phyloP scores from a whole-genome alignment of 2,329 filamentous ascomycete genomes.

The Bipolaris cookei region DNA sequence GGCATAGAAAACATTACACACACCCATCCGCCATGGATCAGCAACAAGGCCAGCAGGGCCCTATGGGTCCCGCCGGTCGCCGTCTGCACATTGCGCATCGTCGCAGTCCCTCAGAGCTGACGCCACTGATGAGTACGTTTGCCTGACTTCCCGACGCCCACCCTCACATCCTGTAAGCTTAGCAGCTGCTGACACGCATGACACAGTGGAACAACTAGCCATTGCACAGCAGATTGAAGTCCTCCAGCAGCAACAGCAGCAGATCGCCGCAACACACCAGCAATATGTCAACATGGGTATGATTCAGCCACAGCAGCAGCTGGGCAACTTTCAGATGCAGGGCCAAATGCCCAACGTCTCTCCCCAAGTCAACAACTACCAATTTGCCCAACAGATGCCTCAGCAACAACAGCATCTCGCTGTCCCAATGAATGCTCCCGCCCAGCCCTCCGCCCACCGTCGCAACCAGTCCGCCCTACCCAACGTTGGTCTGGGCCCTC shows the following conservation, averaged over 20 bases:
- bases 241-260: constrained; percentile 96
- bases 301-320: constrained; percentile 81
- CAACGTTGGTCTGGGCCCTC: constrained; percentile 87
- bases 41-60: constrained; percentile 61
- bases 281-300: constrained; percentile 98
- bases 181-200: constrained; percentile 31
- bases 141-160: constrained; percentile 9
- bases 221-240: constrained; percentile 98
- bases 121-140: constrained; percentile 95
- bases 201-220: constrained; percentile 90
- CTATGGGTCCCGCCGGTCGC: constrained; percentile 77
- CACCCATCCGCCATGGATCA: constrained; percentile 52
- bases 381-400: constrained; percentile 75
- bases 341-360: constrained; percentile 78
- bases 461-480: constrained; percentile 97
- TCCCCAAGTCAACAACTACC: constrained; percentile 78
- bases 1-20: constrained; percentile 32
- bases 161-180: not conserved
- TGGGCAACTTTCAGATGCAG: constrained; percentile 67
- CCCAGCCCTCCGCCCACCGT: constrained; percentile 84
- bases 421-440: constrained; percentile 75
- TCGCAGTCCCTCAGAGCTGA: constrained; percentile 95
- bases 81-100: constrained; percentile 97
- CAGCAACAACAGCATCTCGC: constrained; percentile 63
- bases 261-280: constrained; percentile 94